These are phyloP conservation scores for Dispira simplex DNA, from an alignment of 192 early-diverging fungal species.

Conservation along the genomic window DNA sequence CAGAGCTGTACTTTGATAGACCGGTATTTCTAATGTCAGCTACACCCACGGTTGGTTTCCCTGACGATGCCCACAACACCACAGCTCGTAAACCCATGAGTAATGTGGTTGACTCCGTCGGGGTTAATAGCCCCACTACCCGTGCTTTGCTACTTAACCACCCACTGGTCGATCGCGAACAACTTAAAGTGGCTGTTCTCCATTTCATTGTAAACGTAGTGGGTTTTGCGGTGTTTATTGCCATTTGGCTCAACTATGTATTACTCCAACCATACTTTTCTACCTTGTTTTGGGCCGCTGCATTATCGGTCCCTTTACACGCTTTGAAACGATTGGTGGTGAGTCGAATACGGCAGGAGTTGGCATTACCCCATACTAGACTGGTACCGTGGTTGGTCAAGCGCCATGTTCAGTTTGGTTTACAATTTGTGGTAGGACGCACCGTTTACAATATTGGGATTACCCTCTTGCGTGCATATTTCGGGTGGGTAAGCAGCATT, in stretches of 20 bases:
- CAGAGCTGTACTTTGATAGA: too few relatives aligned
- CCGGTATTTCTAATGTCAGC: too few relatives aligned
- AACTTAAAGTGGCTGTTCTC: conserved; percentile 6
- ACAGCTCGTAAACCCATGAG: too few relatives aligned
- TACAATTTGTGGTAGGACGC: background rate
- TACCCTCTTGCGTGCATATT: background rate
- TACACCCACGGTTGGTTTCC: too few relatives aligned
- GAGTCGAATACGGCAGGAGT: background rate
- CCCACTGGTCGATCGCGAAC: conserved; percentile 11
- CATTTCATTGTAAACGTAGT: conserved; percentile 10
- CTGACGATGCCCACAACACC: too few relatives aligned
- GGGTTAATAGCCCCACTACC: conserved; percentile 1
- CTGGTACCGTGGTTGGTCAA: background rate
- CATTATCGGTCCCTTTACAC: conserved; percentile 8
- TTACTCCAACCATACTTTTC: conserved; percentile 11
- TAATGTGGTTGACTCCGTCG: background rate
- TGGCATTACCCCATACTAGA: background rate
- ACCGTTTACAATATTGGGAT: background rate
- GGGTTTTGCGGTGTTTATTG: conserved; percentile 7
- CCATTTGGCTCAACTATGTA: conserved; percentile 11
- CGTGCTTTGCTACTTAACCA: conserved; percentile 5
- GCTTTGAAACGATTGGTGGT: background rate
- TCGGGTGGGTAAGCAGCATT: too few relatives aligned
- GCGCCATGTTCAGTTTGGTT: background rate
- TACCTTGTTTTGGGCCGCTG: conserved; percentile 8